Evolutionary conservation across 139 green algal species (phyloP), one percentile per base, ranked within the genome.

Genomic region (Axilococcus clingmanii): DNA sequence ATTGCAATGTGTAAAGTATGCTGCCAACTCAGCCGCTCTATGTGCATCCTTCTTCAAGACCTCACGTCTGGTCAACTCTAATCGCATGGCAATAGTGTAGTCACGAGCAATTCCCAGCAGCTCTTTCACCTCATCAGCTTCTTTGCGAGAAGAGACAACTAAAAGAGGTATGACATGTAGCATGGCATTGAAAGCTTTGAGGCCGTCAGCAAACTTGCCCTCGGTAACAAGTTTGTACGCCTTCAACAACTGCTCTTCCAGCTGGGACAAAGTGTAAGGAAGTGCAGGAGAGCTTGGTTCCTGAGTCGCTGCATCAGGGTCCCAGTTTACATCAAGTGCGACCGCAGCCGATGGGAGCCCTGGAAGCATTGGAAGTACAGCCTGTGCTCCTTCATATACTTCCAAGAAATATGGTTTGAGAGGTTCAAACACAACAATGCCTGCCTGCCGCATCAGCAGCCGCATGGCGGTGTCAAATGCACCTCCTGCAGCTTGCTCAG

Each of bases 1-100:
- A 34, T 82, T 78, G 79, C 79, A 93, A 78, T 99, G 92, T 19
- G 93, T 98, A 77, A 99, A 97, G 80, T 97, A 99, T 9, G 88
- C 90, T 15, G 93, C 88, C 55, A 99, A 77, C 82, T 98, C 93
- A 5, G 86, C 85, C 17, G 78, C 65, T 25, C 84, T 75, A 23
- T 49, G 48, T 28, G 77, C 67, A 52, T 95, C 80, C 14, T 89
- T 78, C 40, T 48, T 51, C n/a, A n/a, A n/a, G 20, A 71, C 38
- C 60, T 91, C 81, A 66, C 94, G 95, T 48, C 92, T 77, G 74
- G 79, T 83, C 35, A 97, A 72, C 74, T 99, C 92, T 31, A 79
- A 84, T 24, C 78, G 74, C 55, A 98, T 64, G 15, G 77, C 92
- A 25, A 89, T 82, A 53, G 86, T 77, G 72, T 99, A 99, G 67